phyloP scores from a whole-genome alignment of 805 yeast species.

The Ogataea paraovalis region DNA sequence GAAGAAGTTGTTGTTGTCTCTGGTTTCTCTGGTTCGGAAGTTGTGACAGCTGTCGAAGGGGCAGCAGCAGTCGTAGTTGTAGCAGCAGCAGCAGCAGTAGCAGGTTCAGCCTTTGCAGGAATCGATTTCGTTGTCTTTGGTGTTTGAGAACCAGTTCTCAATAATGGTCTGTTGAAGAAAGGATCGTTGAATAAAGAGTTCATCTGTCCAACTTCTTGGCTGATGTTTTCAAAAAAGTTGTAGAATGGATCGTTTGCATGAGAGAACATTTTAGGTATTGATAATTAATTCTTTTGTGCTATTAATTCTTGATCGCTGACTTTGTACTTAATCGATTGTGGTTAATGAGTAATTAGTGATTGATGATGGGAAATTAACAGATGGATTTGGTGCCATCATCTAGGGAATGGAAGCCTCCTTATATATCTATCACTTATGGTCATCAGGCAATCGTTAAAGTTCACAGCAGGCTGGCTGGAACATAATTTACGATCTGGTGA shows the following conservation, averaged over 20 bases:
- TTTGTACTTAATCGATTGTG: too few species aligned
- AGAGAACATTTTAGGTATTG: slow-evolving; percentile 3
- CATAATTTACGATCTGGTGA: too few species aligned
- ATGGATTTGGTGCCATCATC: too few species aligned
- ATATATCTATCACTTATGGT: not conserved
- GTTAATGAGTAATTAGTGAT: not conserved
- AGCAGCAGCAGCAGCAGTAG: slow-evolving; percentile 1
- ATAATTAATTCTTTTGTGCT: too few species aligned
- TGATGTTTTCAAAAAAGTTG: slow-evolving; percentile 40
- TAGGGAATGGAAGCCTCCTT: not conserved
- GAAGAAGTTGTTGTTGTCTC: not conserved
- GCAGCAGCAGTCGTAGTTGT: slow-evolving; percentile 11
- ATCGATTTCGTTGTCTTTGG: slow-evolving; percentile 1
- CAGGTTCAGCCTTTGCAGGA: slow-evolving; percentile 1
- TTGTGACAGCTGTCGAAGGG: not conserved
- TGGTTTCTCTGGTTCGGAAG: not conserved
- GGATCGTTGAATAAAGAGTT: slow-evolving; percentile 33
- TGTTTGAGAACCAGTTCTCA: slow-evolving; percentile 1
- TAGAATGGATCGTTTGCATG: slow-evolving; percentile 37
- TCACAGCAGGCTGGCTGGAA: too few species aligned
- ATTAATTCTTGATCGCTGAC: too few species aligned
- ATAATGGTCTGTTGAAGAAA: slow-evolving; percentile 13
- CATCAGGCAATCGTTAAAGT: too few species aligned
- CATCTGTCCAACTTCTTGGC: slow-evolving; percentile 38
- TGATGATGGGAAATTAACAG: not conserved